Evolutionary conservation across 1,139 yeast genomes (phyloP).

Genomic region (Blastobotrys persicus): DNA sequence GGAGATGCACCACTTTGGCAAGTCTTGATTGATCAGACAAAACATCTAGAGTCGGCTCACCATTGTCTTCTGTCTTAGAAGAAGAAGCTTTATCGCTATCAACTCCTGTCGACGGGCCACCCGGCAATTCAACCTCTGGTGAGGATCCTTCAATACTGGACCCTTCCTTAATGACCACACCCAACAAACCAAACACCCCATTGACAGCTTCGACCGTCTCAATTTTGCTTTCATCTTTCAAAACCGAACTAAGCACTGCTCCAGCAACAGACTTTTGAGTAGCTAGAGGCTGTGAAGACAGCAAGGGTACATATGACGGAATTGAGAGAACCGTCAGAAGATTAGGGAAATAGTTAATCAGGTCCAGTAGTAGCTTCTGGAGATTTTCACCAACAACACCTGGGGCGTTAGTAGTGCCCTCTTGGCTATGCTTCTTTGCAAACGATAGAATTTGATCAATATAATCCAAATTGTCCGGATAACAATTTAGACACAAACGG

Average conservation of each 20-base stretch:
- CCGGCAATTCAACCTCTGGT: slow-evolving; percentile 19
- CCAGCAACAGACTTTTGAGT: slow-evolving; percentile 40
- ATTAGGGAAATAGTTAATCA: slow-evolving; percentile 47
- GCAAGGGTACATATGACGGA: slow-evolving; percentile 37
- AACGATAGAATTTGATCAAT: slow-evolving; percentile 61
- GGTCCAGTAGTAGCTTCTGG: slow-evolving; percentile 55
- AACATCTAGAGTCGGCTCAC: slow-evolving; percentile 18
- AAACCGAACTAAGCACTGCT: slow-evolving; percentile 36
- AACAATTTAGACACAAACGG: slow-evolving; percentile 62
- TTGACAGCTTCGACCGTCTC: slow-evolving; percentile 36
- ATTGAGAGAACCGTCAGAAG: slow-evolving; percentile 38
- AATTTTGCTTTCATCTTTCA: slow-evolving; percentile 29
- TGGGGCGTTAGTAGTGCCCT: slow-evolving; percentile 23
- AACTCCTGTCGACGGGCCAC: slow-evolving; percentile 20
- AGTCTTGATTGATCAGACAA: slow-evolving; percentile 63
- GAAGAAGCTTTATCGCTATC: slow-evolving; percentile 7
- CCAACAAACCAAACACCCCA: slow-evolving; percentile 41
- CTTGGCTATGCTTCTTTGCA: slow-evolving; percentile 51
- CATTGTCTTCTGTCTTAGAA: slow-evolving; percentile 23
- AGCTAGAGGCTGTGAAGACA: slow-evolving; percentile 38
- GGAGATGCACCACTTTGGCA: slow-evolving; percentile 65
- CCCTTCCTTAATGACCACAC: slow-evolving; percentile 36
- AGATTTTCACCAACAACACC: slow-evolving; percentile 38
- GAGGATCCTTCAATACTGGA: slow-evolving; percentile 20
- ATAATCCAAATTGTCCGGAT: slow-evolving; percentile 59